Conservation (phyloP, 129 eudicot genomes). For the Chrysanthemum seticuspe region DNA sequence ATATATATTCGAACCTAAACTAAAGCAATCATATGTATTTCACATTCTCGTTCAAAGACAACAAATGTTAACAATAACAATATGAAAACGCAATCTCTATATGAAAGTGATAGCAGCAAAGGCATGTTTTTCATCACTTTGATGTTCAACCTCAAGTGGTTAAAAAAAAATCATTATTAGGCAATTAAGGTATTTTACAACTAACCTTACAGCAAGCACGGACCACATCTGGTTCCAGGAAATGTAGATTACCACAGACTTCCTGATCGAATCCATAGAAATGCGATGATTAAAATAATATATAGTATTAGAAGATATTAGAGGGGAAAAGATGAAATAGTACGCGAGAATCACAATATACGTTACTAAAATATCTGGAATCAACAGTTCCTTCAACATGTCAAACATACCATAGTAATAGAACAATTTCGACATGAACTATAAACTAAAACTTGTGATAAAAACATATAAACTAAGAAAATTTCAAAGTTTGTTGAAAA, state of each 20-base stretch:
- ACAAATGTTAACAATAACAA: too few species aligned
- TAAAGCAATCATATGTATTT: too few species aligned
- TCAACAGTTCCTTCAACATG: conserved; percentile 69
- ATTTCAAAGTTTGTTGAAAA: too few species aligned
- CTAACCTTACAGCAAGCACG: conserved; percentile 92
- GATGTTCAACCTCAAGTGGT: too few species aligned
- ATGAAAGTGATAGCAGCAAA: too few species aligned
- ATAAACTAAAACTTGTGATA: conserved; percentile 21
- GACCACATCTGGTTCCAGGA: conserved; percentile 86
- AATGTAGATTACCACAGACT: conserved; percentile 68
- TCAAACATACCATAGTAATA: conserved; percentile 77
- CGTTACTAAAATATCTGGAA: conserved; percentile 93
- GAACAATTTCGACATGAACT: conserved; percentile 82
- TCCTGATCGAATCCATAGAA: conserved; percentile 47
- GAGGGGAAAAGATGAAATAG: not conserved
- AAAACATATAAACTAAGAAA: too few species aligned
- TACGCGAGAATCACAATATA: conserved; percentile 22
- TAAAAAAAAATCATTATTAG: not conserved
- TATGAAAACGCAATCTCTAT: too few species aligned
- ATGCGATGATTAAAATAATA: conserved; percentile 19
- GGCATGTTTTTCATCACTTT: too few species aligned
- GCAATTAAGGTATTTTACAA: conserved; percentile 13
- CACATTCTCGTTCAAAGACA: too few species aligned
- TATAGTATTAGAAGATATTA: not conserved
- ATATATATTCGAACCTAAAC: too few species aligned